A percentile compares a stretch with the other conserved stretches of the same genome.
Conservation (phyloP, 495 filamentous ascomycete species). For the Staphylotrichum longicolle region DNA sequence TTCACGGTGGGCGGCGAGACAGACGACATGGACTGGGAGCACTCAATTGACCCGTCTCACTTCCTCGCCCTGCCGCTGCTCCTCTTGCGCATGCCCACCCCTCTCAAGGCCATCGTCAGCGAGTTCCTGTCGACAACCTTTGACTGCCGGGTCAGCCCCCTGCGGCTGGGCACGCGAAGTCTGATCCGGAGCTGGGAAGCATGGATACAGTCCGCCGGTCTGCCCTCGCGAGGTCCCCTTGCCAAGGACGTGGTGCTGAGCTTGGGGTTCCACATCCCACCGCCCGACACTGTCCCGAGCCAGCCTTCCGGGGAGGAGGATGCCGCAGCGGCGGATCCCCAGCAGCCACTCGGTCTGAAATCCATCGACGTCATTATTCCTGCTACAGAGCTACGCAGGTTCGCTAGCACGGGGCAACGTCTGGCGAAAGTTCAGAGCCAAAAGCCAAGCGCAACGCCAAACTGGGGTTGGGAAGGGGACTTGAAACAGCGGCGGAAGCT, state of each 20-base stretch:
- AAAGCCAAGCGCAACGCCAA: not conserved
- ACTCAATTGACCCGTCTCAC: slow-evolving; percentile 12
- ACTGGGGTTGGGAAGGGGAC: slow-evolving; percentile 28
- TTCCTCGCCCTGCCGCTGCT: slow-evolving; percentile 45
- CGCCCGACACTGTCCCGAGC: slow-evolving; percentile 2
- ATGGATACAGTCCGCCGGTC: slow-evolving; percentile 38
- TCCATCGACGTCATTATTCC: slow-evolving; percentile 46
- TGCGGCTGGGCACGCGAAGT: slow-evolving; percentile 44
- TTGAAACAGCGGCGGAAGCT: slow-evolving; percentile 36
- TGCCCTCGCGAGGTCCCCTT: slow-evolving; percentile 20
- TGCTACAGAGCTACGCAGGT: slow-evolving; percentile 32
- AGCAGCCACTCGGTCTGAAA: slow-evolving; percentile 34
- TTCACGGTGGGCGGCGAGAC: slow-evolving; percentile 13
- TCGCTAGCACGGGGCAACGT: slow-evolving; percentile 19
- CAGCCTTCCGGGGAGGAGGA: slow-evolving; percentile 8
- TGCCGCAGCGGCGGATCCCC: slow-evolving; percentile 9
- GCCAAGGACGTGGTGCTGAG: slow-evolving; percentile 43
- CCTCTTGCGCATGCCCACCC: slow-evolving; percentile 46
- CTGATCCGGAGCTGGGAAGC: slow-evolving; percentile 40
- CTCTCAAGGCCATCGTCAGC: slow-evolving; percentile 40
- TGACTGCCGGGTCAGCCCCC: slow-evolving; percentile 47
- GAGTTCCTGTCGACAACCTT: slow-evolving; percentile 48
- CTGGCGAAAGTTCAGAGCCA: slow-evolving; percentile 9
- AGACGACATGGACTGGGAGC: slow-evolving; percentile 13
- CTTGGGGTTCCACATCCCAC: slow-evolving; percentile 41